Conservation (phyloP, 2,329 filamentous ascomycete species). For the Penicillium sp. region DNA sequence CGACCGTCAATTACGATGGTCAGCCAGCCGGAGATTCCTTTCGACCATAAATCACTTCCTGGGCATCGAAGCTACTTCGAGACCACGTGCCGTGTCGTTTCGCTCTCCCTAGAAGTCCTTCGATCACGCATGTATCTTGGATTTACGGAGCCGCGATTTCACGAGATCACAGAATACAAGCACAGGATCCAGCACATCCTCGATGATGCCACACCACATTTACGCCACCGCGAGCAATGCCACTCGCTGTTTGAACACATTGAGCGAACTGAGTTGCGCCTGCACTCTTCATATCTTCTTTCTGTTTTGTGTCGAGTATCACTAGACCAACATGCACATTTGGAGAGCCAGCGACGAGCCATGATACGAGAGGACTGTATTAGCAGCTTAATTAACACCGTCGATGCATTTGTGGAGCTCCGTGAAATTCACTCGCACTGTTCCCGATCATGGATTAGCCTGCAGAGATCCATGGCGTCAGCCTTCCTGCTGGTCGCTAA, state of each 20-base stretch:
- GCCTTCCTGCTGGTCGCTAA: slow-evolving; percentile 47
- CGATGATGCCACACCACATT: slow-evolving; percentile 60
- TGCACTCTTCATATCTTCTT: slow-evolving; percentile 67
- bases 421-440: slow-evolving; percentile 44
- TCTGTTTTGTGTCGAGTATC: slow-evolving; percentile 65
- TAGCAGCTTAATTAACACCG: slow-evolving; percentile 57
- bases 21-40: slow-evolving; percentile 54
- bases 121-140: slow-evolving; percentile 58
- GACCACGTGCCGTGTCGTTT: slow-evolving; percentile 60
- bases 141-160: slow-evolving; percentile 55
- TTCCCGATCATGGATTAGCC: slow-evolving; percentile 50
- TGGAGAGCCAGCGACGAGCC: slow-evolving; percentile 45
- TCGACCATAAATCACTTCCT: slow-evolving; percentile 57
- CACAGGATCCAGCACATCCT: slow-evolving; percentile 62
- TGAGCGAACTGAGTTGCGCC: slow-evolving; percentile 63
- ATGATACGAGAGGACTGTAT: slow-evolving; percentile 59
- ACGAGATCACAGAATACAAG: slow-evolving; percentile 60
- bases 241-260: slow-evolving; percentile 55
- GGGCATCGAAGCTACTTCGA: slow-evolving; percentile 61
- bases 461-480: slow-evolving; percentile 50
- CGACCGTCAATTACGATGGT: slow-evolving; percentile 59
- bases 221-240: slow-evolving; percentile 56
- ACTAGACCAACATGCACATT: slow-evolving; percentile 49
- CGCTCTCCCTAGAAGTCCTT: slow-evolving; percentile 59
- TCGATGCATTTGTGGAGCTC: slow-evolving; percentile 64